Base-by-base conservation (phyloP, 257 asterid genomes). In the Asclepias syriaca region DNA sequence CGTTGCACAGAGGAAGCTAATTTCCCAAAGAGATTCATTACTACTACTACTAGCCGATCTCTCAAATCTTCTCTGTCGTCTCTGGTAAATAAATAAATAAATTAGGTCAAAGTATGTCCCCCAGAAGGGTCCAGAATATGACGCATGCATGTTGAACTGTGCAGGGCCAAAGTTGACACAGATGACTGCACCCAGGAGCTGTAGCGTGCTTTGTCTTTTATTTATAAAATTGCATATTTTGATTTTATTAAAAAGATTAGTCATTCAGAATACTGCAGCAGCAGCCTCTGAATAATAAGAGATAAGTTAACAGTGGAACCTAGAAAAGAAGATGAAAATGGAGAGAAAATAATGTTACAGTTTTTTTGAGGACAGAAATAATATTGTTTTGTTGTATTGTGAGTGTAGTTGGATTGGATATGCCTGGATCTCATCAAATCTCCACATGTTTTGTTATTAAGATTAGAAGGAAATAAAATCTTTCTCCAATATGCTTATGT, bases 341-440 rank as follows among this genome's bases (percentile, higher is more conserved):
- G 10, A 53, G 9, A 18, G 10, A 53, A 53, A 5, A 18, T 49
- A 43, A 43, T 49, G 3, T 53, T 53, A 53, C 24, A 0, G 8
- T 1, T 16, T 18, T 7, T 16, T 16, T 6, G 24, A n/a, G 22
- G 18, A 16, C 22, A 18, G 57, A 16, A 40, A 5, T 40, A 40
- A 43, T 43, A 18, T 53, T 3, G 19, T 19, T 18, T n/a, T 53
- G 7, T 53, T 18, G 34, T 29, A 29, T 53, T 10, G 18, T 24
- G 10, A 22, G 11, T 22, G 16, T 18, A 53, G 56, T 8, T 57
- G 24, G 59, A 43, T 54, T 71, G 68, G 72, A 67, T 68, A 29
- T 76, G 75, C 61, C 43, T 76, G 75, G 60, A 66, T 74, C 43
- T 57, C 66, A 60, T 57, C 66, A 60, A 60, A 60, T 60, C 43